phyloP scores from a whole-genome alignment of 305 asterid species.

The Lippia alba region DNA sequence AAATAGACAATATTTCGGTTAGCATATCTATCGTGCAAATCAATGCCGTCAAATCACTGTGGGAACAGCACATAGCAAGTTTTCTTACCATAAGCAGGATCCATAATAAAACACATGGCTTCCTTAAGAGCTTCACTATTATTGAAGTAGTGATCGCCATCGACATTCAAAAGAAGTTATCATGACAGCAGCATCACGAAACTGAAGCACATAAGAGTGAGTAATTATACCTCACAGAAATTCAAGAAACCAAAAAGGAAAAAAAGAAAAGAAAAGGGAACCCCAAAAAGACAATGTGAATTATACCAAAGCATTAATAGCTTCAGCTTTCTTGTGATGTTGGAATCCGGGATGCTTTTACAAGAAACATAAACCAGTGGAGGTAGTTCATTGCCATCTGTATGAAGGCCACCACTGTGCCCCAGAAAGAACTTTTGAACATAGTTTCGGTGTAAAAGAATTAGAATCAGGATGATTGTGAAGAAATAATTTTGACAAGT shows the following conservation, averaged over 20 bases:
- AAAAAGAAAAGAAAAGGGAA: neutral
- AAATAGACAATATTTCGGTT: constrained; percentile 91
- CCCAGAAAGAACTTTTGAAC: constrained; percentile 77
- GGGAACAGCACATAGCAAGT: constrained; percentile 90
- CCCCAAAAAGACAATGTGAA: neutral
- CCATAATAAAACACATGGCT: constrained; percentile 98
- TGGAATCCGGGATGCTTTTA: constrained; percentile 96
- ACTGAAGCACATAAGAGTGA: constrained; percentile 50
- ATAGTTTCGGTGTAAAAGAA: constrained; percentile 24
- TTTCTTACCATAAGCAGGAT: constrained; percentile 82
- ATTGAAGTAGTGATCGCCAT: constrained; percentile 96
- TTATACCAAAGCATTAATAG: constrained; percentile 94
- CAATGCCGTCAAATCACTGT: constrained; percentile 94
- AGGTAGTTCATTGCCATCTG: constrained; percentile 93
- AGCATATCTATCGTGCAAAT: constrained; percentile 89
- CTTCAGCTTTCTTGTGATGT: constrained; percentile 99
- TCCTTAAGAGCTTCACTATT: constrained; percentile 93
- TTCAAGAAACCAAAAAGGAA: neutral
- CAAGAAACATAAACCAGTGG: constrained; percentile 96
- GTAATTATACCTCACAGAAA: constrained; percentile 7
- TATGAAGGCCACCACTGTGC: constrained; percentile 88
- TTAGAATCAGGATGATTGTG: constrained; percentile 18
- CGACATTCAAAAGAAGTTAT: constrained; percentile 87
- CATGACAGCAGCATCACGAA: constrained; percentile 95
- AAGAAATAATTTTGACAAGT: constrained; percentile 8